These are phyloP conservation scores for Blastobotrys petasosporus DNA, from an alignment of 1,139 yeast genomes.

Conservation along the genomic window DNA sequence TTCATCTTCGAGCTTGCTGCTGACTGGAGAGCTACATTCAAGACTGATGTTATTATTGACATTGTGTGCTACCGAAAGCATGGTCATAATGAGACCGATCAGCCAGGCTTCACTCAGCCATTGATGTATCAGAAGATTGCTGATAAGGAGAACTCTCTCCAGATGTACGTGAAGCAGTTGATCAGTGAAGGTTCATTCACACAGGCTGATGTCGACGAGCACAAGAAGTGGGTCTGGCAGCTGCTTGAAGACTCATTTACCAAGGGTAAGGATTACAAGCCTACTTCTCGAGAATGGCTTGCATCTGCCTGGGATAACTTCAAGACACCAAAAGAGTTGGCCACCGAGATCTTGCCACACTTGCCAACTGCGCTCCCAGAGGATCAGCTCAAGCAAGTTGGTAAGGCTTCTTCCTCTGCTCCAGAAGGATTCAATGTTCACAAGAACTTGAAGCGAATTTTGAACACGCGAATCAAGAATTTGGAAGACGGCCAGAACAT, in stretches of 20 bases:
- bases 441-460: conserved; percentile 92
- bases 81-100: conserved; percentile 99
- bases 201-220: conserved; percentile 85
- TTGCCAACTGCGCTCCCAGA: conserved; percentile 90
- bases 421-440: conserved; percentile 87
- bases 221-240: conserved; percentile 97
- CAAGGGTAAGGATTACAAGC: conserved; percentile 83
- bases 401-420: conserved; percentile 70
- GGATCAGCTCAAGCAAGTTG: conserved; percentile 66
- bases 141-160: conserved; percentile 81
- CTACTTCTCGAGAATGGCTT: conserved; percentile 95
- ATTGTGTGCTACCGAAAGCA: conserved; percentile 97
- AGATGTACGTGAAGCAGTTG: conserved; percentile 74
- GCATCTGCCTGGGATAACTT: conserved; percentile 99
- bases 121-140: conserved; percentile 90
- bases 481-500: conserved; percentile 88
- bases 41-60: conserved; percentile 92
- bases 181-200: conserved; percentile 84
- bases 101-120: conserved; percentile 98
- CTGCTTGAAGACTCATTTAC: conserved; percentile 82
- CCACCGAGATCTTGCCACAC: conserved; percentile 92
- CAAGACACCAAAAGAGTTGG: conserved; percentile 95
- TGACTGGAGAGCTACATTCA: conserved; percentile 96
- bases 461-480: conserved; percentile 79
- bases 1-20: conserved; percentile 95